phyloP scores from a whole-genome alignment of 139 green algal genomes.

The Closterium sp. region DNA sequence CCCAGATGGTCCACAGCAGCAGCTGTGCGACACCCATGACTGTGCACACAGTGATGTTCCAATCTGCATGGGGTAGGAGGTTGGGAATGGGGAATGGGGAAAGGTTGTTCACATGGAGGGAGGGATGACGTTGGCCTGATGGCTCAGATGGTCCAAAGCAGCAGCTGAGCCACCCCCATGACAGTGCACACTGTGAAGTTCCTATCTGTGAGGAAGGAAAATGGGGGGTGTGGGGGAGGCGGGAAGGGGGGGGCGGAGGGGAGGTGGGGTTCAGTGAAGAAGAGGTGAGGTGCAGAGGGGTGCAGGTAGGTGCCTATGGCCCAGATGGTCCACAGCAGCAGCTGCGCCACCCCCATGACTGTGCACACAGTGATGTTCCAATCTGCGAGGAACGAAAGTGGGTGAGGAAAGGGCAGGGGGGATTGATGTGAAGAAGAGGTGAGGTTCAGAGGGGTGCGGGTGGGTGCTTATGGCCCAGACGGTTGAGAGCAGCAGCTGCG shows the following conservation, averaged over 20 bases:
- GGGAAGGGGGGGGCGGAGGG: not conserved
- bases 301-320: not conserved
- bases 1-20: conserved; percentile 28
- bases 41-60: conserved; percentile 77
- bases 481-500: conserved; percentile 37
- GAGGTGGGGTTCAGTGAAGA: not conserved
- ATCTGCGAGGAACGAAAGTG: conserved; percentile 9
- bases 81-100: not conserved
- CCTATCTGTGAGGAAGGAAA: conserved; percentile 40
- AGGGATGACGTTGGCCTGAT: not conserved
- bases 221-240: not conserved
- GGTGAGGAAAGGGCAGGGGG: not conserved
- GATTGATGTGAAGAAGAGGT: not conserved
- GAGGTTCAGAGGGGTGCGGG: not conserved
- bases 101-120: not conserved
- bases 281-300: not conserved
- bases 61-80: conserved; percentile 37
- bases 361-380: conserved; percentile 77
- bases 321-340: conserved; percentile 20
- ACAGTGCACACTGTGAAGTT: conserved; percentile 75
- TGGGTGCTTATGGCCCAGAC: conserved; percentile 7
- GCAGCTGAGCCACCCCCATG: conserved; percentile 56
- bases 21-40: conserved; percentile 58
- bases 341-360: conserved; percentile 57
- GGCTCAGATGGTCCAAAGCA: conserved; percentile 20